Evolutionary conservation across 768 basidiomycete genomes (phyloP).

Genomic region (Lactarius hengduanensis): DNA sequence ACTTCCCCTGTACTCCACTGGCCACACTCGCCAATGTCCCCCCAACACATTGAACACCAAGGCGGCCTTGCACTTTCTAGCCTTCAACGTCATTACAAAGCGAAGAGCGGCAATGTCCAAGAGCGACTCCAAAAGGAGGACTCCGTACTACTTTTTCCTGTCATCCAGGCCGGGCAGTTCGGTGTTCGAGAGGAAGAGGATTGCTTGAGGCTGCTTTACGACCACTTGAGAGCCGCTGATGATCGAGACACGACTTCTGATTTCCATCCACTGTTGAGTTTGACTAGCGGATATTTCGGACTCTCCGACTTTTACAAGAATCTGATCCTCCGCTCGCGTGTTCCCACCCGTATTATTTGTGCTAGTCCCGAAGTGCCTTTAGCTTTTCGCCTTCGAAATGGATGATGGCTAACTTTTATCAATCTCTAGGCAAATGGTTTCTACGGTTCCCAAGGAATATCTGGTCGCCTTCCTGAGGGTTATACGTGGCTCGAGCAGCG

Average conservation of each 20-base stretch:
- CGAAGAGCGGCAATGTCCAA: conserved; percentile 16
- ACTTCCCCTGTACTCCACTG: conserved; percentile 48
- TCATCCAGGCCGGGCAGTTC: conserved; percentile 90
- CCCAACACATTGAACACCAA: conserved; percentile 63
- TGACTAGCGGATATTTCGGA: conserved; percentile 96
- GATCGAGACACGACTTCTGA: not conserved
- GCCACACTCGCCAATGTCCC: conserved; percentile 63
- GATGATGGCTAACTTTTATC: conserved; percentile 9
- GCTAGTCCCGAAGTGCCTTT: conserved; percentile 77
- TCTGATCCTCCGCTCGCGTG: conserved; percentile 56
- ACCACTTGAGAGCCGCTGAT: conserved; percentile 29
- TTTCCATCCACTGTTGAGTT: conserved; percentile 54
- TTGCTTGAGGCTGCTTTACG: conserved; percentile 56
- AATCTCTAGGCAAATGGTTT: conserved; percentile 87
- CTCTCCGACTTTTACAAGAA: conserved; percentile 78
- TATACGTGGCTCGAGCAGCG: conserved; percentile 86
- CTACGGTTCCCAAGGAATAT: conserved; percentile 83
- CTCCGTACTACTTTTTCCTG: conserved; percentile 64
- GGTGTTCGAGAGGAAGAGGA: conserved; percentile 83
- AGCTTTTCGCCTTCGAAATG: conserved; percentile 9
- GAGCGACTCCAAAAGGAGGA: conserved; percentile 26
- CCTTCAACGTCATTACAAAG: conserved; percentile 52
- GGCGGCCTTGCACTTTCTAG: conserved; percentile 53
- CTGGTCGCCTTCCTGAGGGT: conserved; percentile 91
- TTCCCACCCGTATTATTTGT: conserved; percentile 71